These are phyloP conservation scores for Hericium erinaceus DNA, from an alignment of 768 basidiomycete species.

Conservation along the genomic window DNA sequence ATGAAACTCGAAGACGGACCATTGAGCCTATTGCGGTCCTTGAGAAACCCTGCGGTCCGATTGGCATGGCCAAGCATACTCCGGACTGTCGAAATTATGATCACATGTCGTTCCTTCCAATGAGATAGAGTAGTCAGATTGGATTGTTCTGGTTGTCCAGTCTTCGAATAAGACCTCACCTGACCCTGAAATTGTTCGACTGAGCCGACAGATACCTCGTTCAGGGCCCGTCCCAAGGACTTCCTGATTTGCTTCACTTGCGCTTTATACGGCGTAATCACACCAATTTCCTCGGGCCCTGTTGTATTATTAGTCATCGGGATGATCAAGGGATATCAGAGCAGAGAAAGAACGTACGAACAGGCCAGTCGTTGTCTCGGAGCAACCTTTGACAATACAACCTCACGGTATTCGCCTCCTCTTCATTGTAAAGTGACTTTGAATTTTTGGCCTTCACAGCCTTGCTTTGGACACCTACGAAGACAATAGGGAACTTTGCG, in stretches of 20 bases:
- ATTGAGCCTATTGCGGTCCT: slow-evolving; percentile 28
- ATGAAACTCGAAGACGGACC: slow-evolving; percentile 16
- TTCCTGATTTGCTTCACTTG: slow-evolving; percentile 26
- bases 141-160: neutral
- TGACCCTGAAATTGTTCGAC: slow-evolving; percentile 36
- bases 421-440: slow-evolving; percentile 32
- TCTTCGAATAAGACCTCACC: slow-evolving; percentile 15
- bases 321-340: neutral
- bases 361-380: slow-evolving; percentile 17
- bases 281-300: slow-evolving; percentile 26
- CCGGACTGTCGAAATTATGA: slow-evolving; percentile 30
- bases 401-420: slow-evolving; percentile 27
- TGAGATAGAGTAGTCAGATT: neutral
- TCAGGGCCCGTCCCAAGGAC: slow-evolving; percentile 13
- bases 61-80: slow-evolving; percentile 17
- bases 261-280: slow-evolving; percentile 32
- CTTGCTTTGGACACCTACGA: slow-evolving; percentile 24
- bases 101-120: slow-evolving; percentile 26
- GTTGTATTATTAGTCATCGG: neutral
- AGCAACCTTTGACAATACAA: slow-evolving; percentile 23
- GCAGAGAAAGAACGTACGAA: slow-evolving; percentile 19
- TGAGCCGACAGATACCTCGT: slow-evolving; percentile 24
- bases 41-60: slow-evolving; percentile 27
- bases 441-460: slow-evolving; percentile 27
- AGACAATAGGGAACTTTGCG: slow-evolving; percentile 23